Conservation (phyloP, 306 rosid genomes). For the Geum urbanum region DNA sequence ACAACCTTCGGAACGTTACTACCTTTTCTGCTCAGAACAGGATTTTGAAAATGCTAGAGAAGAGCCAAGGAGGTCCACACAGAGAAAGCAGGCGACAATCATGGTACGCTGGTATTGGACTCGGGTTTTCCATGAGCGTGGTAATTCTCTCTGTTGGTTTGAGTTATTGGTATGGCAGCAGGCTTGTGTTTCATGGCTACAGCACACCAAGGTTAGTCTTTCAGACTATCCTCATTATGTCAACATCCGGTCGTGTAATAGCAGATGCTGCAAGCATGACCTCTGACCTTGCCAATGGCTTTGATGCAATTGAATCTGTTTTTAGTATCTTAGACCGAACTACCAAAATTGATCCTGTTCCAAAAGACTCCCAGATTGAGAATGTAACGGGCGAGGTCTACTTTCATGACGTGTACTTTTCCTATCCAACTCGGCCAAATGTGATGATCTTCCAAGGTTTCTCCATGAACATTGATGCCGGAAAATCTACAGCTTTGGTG, state of each 20-base stretch:
- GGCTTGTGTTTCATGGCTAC: slow-evolving; percentile 26
- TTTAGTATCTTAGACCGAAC: slow-evolving; percentile 28
- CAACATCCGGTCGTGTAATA: slow-evolving; percentile 33
- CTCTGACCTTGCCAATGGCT: slow-evolving; percentile 32
- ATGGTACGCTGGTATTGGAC: slow-evolving; percentile 40
- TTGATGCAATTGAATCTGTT: slow-evolving; percentile 25
- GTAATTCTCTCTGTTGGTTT: slow-evolving; percentile 26
- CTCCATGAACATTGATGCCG: slow-evolving; percentile 63
- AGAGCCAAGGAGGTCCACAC: slow-evolving; percentile 34
- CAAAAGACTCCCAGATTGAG: slow-evolving; percentile 14
- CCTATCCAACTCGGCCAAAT: slow-evolving; percentile 72
- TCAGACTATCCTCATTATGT: slow-evolving; percentile 31
- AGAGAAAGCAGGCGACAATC: slow-evolving; percentile 34
- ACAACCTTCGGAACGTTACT: slow-evolving; percentile 37
- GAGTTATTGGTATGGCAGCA: slow-evolving; percentile 44
- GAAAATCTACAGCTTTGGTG: slow-evolving; percentile 75
- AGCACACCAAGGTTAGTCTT: slow-evolving; percentile 20
- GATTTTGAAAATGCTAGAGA: slow-evolving; percentile 32
- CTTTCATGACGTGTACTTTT: slow-evolving; percentile 43
- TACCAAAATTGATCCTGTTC: slow-evolving; percentile 27
- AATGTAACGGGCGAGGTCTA: slow-evolving; percentile 29
- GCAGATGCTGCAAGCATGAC: slow-evolving; percentile 29
- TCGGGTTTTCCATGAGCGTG: slow-evolving; percentile 27
- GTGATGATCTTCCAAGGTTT: slow-evolving; percentile 63
- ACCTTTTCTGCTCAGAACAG: slow-evolving; percentile 45